phyloP scores from a whole-genome alignment of 2,329 filamentous ascomycete species.

The Epichloe bromicola region DNA sequence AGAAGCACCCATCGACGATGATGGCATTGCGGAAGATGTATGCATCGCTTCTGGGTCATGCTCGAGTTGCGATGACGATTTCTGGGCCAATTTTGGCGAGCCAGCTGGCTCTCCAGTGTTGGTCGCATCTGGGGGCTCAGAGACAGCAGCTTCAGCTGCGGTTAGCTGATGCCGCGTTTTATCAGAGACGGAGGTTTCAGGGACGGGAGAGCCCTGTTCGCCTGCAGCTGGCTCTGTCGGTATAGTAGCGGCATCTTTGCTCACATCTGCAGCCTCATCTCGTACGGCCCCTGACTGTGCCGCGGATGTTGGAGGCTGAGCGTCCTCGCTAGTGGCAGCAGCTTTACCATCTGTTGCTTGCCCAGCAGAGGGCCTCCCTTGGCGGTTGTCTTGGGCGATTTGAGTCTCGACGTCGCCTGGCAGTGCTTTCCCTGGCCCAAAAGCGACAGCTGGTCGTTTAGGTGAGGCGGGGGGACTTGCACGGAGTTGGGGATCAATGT shows the following conservation, averaged over 20 bases:
- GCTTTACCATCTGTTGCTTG: neutral
- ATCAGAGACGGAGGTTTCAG: neutral
- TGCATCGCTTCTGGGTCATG: neutral
- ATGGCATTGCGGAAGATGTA: neutral
- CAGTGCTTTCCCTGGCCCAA: neutral
- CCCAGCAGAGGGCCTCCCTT: neutral
- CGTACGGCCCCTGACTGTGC: neutral
- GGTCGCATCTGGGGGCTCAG: neutral
- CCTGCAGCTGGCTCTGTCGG: neutral
- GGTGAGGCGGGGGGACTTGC: conserved; percentile 2
- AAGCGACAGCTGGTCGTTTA: neutral
- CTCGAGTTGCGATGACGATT: neutral
- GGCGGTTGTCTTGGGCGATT: neutral
- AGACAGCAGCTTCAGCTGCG: neutral
- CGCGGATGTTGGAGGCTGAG: neutral
- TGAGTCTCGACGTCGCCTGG: neutral
- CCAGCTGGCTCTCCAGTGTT: neutral
- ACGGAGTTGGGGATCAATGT: conserved; percentile 6
- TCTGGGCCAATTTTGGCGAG: neutral
- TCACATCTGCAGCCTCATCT: neutral
- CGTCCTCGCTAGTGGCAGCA: neutral
- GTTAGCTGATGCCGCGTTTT: neutral
- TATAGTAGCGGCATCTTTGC: neutral
- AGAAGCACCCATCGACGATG: neutral
- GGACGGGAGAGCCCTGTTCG: neutral